Evolutionary conservation across 805 yeast genomes (phyloP).

Genomic region (Schwanniomyces pseudopolymorphus): DNA sequence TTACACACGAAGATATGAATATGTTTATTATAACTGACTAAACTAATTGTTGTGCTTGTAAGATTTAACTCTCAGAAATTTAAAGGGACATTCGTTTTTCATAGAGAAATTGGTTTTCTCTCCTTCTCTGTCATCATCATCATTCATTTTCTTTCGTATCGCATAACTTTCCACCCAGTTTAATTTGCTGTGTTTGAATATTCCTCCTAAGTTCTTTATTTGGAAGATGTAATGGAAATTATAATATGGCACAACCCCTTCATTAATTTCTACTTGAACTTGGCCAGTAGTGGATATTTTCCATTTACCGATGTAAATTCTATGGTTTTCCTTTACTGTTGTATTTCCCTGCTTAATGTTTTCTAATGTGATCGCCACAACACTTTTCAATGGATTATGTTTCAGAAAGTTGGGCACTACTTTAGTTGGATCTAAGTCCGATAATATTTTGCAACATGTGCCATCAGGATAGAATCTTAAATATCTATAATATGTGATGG

Average conservation of each 20-base stretch:
- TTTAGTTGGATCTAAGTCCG: conserved; percentile 67
- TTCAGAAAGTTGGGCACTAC: conserved; percentile 60
- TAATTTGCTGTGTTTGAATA: conserved; percentile 63
- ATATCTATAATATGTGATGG: conserved; percentile 87
- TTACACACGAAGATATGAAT: conserved; percentile 2
- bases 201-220: conserved; percentile 58
- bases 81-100: conserved; percentile 75
- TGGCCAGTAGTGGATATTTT: conserved; percentile 52
- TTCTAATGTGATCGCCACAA: conserved; percentile 12
- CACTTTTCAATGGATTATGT: conserved; percentile 15
- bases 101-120: conserved; percentile 51
- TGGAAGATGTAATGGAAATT: conserved; percentile 61
- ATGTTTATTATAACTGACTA: not conserved
- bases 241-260: conserved; percentile 62
- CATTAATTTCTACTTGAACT: conserved; percentile 46
- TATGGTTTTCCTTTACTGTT: conserved; percentile 28
- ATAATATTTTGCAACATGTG: conserved; percentile 62
- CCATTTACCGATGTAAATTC: conserved; percentile 56
- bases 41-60: conserved; percentile 16
- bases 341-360: conserved; percentile 4
- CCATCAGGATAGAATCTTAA: conserved; percentile 81
- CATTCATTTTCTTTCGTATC: conserved; percentile 38
- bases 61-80: conserved; percentile 63
- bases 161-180: conserved; percentile 69
- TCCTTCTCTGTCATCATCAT: conserved; percentile 49